Conservation (phyloP, 352 stramenopile species). For the Phytopythium boreale region DNA sequence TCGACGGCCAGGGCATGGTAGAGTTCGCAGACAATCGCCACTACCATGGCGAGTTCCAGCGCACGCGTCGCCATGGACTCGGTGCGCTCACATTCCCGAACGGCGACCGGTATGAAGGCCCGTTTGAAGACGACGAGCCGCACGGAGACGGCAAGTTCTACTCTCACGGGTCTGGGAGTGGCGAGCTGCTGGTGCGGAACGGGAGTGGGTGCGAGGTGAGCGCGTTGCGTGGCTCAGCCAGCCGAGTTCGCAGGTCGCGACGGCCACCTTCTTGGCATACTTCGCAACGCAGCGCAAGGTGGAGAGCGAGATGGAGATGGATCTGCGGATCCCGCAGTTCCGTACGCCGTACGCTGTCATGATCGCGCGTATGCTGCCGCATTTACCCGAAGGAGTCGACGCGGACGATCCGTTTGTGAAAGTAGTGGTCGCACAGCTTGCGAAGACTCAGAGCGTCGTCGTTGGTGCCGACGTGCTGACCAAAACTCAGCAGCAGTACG, state of each 20-base stretch:
- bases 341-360: conserved; percentile 77
- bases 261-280: conserved; percentile 72
- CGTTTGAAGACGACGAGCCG: conserved; percentile 81
- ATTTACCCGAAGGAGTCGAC: conserved; percentile 69
- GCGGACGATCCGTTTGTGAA: conserved; percentile 64
- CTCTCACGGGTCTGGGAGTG: conserved; percentile 22
- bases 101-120: conserved; percentile 89
- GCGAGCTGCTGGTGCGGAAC: conserved; percentile 57
- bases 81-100: conserved; percentile 84
- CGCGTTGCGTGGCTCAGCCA: conserved; percentile 65
- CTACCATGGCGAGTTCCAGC: conserved; percentile 57
- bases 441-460: conserved; percentile 76
- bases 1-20: conserved; percentile 52
- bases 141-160: conserved; percentile 82
- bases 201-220: conserved; percentile 65
- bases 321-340: conserved; percentile 65
- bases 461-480: conserved; percentile 62
- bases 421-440: conserved; percentile 62
- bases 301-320: conserved; percentile 58
- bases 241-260: conserved; percentile 66
- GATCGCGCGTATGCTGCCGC: conserved; percentile 69
- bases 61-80: conserved; percentile 66
- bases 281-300: conserved; percentile 44
- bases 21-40: conserved; percentile 71
- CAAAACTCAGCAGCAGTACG: conserved; percentile 42